Evolutionary conservation across 2,329 filamentous ascomycete species (phyloP).

Genomic region (Pyrenophora seminiperda): DNA sequence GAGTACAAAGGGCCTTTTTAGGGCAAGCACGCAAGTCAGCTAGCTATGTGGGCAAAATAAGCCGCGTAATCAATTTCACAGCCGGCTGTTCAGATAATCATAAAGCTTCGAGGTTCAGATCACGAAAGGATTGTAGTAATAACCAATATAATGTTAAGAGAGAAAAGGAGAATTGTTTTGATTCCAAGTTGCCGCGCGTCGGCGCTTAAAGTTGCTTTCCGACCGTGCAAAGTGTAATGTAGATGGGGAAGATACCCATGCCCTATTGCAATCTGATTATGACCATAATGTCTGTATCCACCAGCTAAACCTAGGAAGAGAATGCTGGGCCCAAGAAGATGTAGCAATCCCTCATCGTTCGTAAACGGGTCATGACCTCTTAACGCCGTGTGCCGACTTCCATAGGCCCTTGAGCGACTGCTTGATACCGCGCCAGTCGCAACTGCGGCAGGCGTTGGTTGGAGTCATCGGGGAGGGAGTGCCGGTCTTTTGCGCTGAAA

Average conservation of each 20-base stretch:
- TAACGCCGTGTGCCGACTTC: constrained; percentile 43
- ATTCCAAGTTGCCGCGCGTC: too few relatives aligned
- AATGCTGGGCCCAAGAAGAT: constrained; percentile 19
- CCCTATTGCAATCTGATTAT: constrained; percentile 17
- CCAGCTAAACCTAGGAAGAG: constrained; percentile 13
- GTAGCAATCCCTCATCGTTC: constrained; percentile 28
- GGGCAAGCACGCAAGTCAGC: too few relatives aligned
- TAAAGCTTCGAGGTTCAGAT: too few relatives aligned
- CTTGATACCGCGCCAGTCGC: constrained; percentile 42
- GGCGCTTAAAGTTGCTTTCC: too few relatives aligned
- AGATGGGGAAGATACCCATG: neutral
- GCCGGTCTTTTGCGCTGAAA: constrained; percentile 31
- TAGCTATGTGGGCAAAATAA: too few relatives aligned
- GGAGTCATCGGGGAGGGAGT: constrained; percentile 17
- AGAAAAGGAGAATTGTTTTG: too few relatives aligned
- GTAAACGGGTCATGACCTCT: constrained; percentile 30
- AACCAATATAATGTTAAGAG: too few relatives aligned
- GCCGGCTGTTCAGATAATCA: too few relatives aligned
- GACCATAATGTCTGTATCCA: constrained; percentile 9
- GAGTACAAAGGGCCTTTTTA: too few relatives aligned
- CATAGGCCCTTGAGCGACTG: constrained; percentile 39
- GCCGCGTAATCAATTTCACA: too few relatives aligned
- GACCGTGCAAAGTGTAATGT: too few relatives aligned
- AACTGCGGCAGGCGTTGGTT: constrained; percentile 34
- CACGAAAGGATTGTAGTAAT: too few relatives aligned